phyloP scores from a whole-genome alignment of 106 monocot genomes.

The Hemerocallis citrina region DNA sequence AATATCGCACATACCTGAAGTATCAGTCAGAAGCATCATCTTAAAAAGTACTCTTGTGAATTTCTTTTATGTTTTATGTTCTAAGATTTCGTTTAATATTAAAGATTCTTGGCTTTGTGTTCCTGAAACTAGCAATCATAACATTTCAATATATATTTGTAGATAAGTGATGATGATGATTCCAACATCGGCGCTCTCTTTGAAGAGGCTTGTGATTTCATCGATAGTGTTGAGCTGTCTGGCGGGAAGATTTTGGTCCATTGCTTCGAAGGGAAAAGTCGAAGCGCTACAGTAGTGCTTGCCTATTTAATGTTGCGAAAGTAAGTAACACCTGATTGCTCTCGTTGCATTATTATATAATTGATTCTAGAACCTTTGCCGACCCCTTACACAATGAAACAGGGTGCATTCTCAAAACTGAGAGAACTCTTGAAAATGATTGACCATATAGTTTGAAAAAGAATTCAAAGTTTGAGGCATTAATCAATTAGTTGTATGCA shows the following conservation, averaged over 20 bases:
- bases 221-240: conserved; percentile 40
- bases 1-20: too few relatives aligned
- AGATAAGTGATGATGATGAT: conserved; percentile 87
- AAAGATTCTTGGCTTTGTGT: too few relatives aligned
- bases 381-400: background rate
- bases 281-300: conserved; percentile 82
- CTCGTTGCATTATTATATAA: background rate
- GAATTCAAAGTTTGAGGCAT: background rate
- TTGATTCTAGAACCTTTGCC: too few relatives aligned
- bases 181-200: conserved; percentile 65
- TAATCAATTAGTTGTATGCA: too few relatives aligned
- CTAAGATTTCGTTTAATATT: too few relatives aligned
- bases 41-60: too few relatives aligned
- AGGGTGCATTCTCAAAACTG: too few relatives aligned
- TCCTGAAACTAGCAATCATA: too few relatives aligned
- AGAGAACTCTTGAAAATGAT: too few relatives aligned
- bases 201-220: conserved; percentile 62
- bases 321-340: conserved; percentile 23
- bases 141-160: background rate
- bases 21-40: too few relatives aligned
- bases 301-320: conserved; percentile 79
- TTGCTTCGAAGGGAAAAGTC: conserved; percentile 96
- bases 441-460: too few relatives aligned
- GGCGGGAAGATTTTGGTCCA: conserved; percentile 82
- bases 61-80: too few relatives aligned